A percentile compares a stretch with the other conserved stretches of the same genome.
Evolutionary conservation across 2,329 filamentous ascomycete species (phyloP).

Genomic region (Nemania abortiva): DNA sequence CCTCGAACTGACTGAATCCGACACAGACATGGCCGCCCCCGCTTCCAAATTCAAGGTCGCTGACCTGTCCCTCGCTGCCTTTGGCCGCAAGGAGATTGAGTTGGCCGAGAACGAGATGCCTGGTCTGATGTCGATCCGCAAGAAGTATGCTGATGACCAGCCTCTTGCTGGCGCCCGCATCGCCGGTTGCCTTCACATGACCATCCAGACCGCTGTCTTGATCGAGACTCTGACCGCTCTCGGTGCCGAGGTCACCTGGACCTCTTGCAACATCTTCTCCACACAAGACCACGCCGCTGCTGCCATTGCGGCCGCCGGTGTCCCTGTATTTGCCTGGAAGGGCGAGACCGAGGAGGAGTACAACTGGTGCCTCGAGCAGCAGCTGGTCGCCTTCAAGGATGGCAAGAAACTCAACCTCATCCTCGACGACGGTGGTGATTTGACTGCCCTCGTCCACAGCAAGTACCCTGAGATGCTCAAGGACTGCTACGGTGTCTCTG

Average conservation of each 20-base stretch:
- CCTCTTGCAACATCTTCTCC: slow-evolving; percentile 99
- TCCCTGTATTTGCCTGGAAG: slow-evolving; percentile 84
- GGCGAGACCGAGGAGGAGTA: slow-evolving; percentile 99
- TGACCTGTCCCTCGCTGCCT: slow-evolving; percentile 96
- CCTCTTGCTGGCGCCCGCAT: slow-evolving; percentile 95
- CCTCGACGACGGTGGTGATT: slow-evolving; percentile 97
- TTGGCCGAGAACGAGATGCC: slow-evolving; percentile 97
- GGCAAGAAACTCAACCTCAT: slow-evolving; percentile 97
- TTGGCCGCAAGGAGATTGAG: slow-evolving; percentile 99
- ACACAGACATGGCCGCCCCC: slow-evolving; percentile 74
- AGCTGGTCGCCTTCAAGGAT: slow-evolving; percentile 96
- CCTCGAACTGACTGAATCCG: slow-evolving; percentile 21
- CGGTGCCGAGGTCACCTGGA: slow-evolving; percentile 98
- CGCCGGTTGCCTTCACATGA: slow-evolving; percentile 99
- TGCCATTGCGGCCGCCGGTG: slow-evolving; percentile 92
- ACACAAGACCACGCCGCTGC: slow-evolving; percentile 98
- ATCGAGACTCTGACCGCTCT: slow-evolving; percentile 97
- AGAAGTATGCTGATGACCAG: slow-evolving; percentile 92
- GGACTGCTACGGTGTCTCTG: slow-evolving; percentile 97
- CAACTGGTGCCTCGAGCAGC: slow-evolving; percentile 99
- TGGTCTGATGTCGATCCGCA: slow-evolving; percentile 94
- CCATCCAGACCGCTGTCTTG: slow-evolving; percentile 98
- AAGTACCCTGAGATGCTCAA: slow-evolving; percentile 99
- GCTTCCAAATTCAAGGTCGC: slow-evolving; percentile 98
- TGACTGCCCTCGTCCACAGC: slow-evolving; percentile 94